Conservation (phyloP, 441 rosid species). For the Gossypium laxum region DNA sequence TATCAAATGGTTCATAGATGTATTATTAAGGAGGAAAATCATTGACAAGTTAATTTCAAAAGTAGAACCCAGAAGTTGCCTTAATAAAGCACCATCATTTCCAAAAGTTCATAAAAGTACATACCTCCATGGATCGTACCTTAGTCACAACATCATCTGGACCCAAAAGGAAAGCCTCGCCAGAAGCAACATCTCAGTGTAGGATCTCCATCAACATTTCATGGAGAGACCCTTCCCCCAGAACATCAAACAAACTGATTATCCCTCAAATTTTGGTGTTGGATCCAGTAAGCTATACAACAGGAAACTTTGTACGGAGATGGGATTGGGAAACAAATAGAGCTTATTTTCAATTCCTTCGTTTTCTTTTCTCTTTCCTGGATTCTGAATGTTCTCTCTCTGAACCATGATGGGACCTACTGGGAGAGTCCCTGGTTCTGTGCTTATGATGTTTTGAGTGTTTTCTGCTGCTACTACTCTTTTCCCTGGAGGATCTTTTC, state of each 20-base stretch:
- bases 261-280: not conserved
- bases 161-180: not conserved
- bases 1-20: not conserved
- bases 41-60: not conserved
- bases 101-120: not conserved
- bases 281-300: not conserved
- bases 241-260: not conserved
- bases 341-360: constrained; percentile 29
- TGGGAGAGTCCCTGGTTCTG: constrained; percentile 39
- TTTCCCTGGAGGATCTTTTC: constrained; percentile 44
- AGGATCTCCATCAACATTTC: not conserved
- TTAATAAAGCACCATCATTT: not conserved
- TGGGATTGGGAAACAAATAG: not conserved
- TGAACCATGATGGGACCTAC: constrained; percentile 25
- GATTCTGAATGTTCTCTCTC: constrained; percentile 34
- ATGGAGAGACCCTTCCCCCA: not conserved
- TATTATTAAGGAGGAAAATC: not conserved
- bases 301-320: not conserved
- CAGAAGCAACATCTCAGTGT: not conserved
- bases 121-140: not conserved
- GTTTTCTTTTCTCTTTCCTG: constrained; percentile 40
- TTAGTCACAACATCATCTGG: not conserved
- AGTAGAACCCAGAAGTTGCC: not conserved
- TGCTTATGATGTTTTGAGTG: constrained; percentile 43
- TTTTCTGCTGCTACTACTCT: constrained; percentile 54